A percentile compares a stretch with the other conserved stretches of the same genome.
phyloP scores from a whole-genome alignment of 1,284 basidiomycete species.

The Ceratobasidium sp. region DNA sequence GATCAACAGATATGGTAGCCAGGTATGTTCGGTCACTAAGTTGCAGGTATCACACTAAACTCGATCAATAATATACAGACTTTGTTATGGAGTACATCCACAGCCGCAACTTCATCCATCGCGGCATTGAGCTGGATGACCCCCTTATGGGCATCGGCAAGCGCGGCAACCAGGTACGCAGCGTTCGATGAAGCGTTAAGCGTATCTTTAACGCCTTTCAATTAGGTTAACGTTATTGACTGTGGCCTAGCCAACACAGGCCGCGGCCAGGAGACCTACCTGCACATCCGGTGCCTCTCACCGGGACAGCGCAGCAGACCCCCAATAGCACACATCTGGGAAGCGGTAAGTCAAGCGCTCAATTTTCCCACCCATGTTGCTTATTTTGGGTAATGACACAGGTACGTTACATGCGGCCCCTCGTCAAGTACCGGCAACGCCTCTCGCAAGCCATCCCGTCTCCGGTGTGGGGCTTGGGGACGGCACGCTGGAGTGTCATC shows the following conservation, averaged over 20 bases:
- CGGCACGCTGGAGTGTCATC: too few relatives aligned
- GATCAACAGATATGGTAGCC: too few relatives aligned
- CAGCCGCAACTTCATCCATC: conserved; percentile 8
- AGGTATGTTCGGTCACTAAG: too few relatives aligned
- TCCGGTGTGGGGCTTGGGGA: too few relatives aligned
- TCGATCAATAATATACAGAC: too few relatives aligned
- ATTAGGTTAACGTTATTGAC: conserved; percentile 93
- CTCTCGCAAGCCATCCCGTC: too few relatives aligned
- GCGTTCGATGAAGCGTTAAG: conserved; percentile 72
- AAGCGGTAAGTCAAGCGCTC: conserved; percentile 64
- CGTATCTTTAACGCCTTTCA: background rate
- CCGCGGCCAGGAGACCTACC: conserved; percentile 98
- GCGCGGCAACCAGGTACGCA: conserved; percentile 90
- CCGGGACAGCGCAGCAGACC: conserved; percentile 98
- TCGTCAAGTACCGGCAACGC: too few relatives aligned
- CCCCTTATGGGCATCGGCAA: conserved; percentile 61
- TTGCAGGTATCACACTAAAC: too few relatives aligned
- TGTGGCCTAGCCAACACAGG: conserved; percentile 99
- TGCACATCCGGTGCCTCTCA: conserved; percentile 91
- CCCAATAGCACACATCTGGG: conserved; percentile 99
- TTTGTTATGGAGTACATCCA: background rate
- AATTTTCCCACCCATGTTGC: background rate
- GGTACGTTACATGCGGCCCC: too few relatives aligned
- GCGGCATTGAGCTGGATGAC: conserved; percentile 27
- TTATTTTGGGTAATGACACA: background rate